These are phyloP conservation scores for Agrocybe praecox DNA, from an alignment of 768 basidiomycete species.

Conservation along the genomic window DNA sequence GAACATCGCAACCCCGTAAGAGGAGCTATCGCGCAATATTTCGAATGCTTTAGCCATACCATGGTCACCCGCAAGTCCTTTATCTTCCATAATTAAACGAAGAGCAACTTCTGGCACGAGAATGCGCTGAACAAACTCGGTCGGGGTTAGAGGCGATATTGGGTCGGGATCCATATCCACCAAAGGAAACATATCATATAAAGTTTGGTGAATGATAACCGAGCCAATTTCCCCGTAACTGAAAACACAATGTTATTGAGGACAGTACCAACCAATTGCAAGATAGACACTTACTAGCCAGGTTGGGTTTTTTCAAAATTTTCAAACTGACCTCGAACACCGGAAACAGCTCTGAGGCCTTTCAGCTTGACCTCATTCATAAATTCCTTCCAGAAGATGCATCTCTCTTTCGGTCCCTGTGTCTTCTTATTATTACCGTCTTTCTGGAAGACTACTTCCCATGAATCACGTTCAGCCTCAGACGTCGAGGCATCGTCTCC, in stretches of 20 bases:
- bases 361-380: slow-evolving; percentile 63
- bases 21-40: slow-evolving; percentile 73
- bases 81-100: slow-evolving; percentile 82
- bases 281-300: slow-evolving; percentile 72
- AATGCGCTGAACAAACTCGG: slow-evolving; percentile 80
- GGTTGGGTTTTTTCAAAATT: slow-evolving; percentile 84
- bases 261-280: background rate
- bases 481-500: slow-evolving; percentile 20
- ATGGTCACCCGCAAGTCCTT: slow-evolving; percentile 40
- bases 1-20: slow-evolving; percentile 87
- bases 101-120: slow-evolving; percentile 90
- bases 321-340: slow-evolving; percentile 74
- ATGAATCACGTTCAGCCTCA: background rate
- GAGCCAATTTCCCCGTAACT: slow-evolving; percentile 91
- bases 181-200: slow-evolving; percentile 77
- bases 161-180: slow-evolving; percentile 51
- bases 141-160: slow-evolving; percentile 65
- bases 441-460: background rate
- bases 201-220: slow-evolving; percentile 75
- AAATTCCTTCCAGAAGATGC: slow-evolving; percentile 69
- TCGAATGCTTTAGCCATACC: slow-evolving; percentile 48
- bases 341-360: slow-evolving; percentile 65
- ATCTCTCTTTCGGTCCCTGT: slow-evolving; percentile 19
- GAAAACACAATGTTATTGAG: background rate
- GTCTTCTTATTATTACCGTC: slow-evolving; percentile 1